Percentiles rank a stretch among this genome's conserved stretches.
These are phyloP conservation scores for Setomelanomma holmii DNA, from an alignment of 2,329 filamentous ascomycete species.

Conservation along the genomic window DNA sequence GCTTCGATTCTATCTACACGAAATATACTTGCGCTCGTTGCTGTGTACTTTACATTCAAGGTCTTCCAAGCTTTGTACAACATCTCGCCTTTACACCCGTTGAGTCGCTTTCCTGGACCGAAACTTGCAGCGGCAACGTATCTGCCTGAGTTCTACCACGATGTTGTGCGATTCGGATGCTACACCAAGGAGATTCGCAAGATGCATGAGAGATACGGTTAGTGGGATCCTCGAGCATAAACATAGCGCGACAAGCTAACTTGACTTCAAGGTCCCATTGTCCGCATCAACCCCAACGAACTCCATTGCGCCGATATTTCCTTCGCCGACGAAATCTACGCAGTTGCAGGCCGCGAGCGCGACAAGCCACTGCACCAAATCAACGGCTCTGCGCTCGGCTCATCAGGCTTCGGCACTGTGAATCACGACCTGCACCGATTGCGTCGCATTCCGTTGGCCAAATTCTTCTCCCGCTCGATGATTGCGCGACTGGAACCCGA, in stretches of 20 bases:
- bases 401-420: slow-evolving; percentile 30
- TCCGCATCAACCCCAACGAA: slow-evolving; percentile 44
- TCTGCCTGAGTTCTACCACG: slow-evolving; percentile 47
- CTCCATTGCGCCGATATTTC: slow-evolving; percentile 39
- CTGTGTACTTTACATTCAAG: slow-evolving; percentile 21
- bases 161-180: slow-evolving; percentile 40
- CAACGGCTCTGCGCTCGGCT: slow-evolving; percentile 32
- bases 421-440: slow-evolving; percentile 42
- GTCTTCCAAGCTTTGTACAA: slow-evolving; percentile 30
- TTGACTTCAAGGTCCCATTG: slow-evolving; percentile 34
- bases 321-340: slow-evolving; percentile 41
- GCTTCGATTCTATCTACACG: slow-evolving; percentile 12
- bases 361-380: slow-evolving; percentile 35
- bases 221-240: too few species aligned
- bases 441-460: slow-evolving; percentile 40
- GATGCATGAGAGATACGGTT: slow-evolving; percentile 48
- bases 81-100: slow-evolving; percentile 36
- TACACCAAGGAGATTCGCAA: slow-evolving; percentile 43
- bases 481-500: slow-evolving; percentile 33
- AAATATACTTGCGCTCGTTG: slow-evolving; percentile 10
- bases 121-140: slow-evolving; percentile 45
- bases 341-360: slow-evolving; percentile 31
- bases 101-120: slow-evolving; percentile 42
- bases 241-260: too few species aligned
- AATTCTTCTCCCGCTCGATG: slow-evolving; percentile 46